Evolutionary conservation across 164 flowering plant genomes (phyloP), one percentile per base, ranked within the genome.

Genomic region (Cinnamomum chago): DNA sequence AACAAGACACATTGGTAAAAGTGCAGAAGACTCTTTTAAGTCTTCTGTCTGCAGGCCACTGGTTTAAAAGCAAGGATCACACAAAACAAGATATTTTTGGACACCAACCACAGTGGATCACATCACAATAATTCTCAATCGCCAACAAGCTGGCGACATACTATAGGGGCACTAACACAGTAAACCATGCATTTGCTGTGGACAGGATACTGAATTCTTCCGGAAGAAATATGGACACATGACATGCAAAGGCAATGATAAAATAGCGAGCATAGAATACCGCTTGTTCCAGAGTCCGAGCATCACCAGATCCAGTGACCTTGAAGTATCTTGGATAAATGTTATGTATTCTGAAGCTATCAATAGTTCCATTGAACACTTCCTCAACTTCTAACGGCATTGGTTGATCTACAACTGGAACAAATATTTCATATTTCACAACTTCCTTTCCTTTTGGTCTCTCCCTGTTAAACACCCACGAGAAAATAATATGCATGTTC

Each of bases 391-490:
- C 89, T 7, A 85, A 86, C 68, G 84, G 79, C 30, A 78, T 65
- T 30, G 99, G 99, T 80, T 82, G 88, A 81, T 88, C 85, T 72
- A 25, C 60, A 62, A 78, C 79, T 40, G 47, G 60, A 20, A 55
- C 60, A 73, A 78, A 76, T 67, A 85, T 84, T 68, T 88, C 91
- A 79, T 86, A 90, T 77, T 83, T 89, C 78, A 92, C 99, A 28
- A 83, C 84, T 82, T 96, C 98, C 85, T 96, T 96, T 70, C 95
- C 98, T 82, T 90, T 96, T 5, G 99, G 99, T 68, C 99, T 87
- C 28, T 89, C 97, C 76, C 98, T 88, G 23, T 82, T 80, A 62
- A 96, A 86, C 27, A 85, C 84, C 99, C 98, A 96, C 14, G 91
- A 79, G 77, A 94, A 86, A 50, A 62, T 77, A 25, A 96, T 84